Percentiles rank a stretch among this genome's conserved stretches.
phyloP scores from a whole-genome alignment of 768 basidiomycete genomes.

The Xerocomellus chrysenteron region DNA sequence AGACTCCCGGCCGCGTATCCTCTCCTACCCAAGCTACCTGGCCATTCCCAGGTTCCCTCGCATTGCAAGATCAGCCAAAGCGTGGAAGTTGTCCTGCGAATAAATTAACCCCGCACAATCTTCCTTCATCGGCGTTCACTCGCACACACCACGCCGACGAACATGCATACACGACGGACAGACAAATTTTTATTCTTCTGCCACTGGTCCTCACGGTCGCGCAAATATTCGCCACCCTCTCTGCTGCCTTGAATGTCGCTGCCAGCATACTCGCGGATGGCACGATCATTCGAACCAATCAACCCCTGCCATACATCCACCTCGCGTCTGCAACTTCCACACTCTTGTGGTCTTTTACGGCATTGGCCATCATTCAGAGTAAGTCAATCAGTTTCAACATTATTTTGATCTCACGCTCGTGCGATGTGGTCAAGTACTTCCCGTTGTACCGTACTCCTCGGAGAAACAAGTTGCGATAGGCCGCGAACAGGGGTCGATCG shows the following conservation, averaged over 20 bases:
- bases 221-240: slow-evolving; percentile 24
- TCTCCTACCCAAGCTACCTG: slow-evolving; percentile 33
- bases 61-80: slow-evolving; percentile 6
- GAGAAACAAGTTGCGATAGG: slow-evolving; percentile 4
- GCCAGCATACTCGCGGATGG: slow-evolving; percentile 8
- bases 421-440: slow-evolving; percentile 20
- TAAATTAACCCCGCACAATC: not conserved
- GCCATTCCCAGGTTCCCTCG: slow-evolving; percentile 33
- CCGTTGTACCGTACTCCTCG: slow-evolving; percentile 7
- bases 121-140: slow-evolving; percentile 3
- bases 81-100: not conserved
- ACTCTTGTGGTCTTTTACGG: slow-evolving; percentile 24
- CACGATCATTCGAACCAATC: not conserved
- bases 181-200: not conserved
- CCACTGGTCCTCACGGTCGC: slow-evolving; percentile 16
- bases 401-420: slow-evolving; percentile 1
- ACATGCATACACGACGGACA: not conserved
- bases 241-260: slow-evolving; percentile 23
- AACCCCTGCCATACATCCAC: slow-evolving; percentile 8
- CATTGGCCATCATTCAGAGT: slow-evolving; percentile 24
- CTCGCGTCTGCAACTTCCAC: slow-evolving; percentile 21
- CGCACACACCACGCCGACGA: not conserved
- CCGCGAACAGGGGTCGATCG: not conserved
- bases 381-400: slow-evolving; percentile 3
- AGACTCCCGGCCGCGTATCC: slow-evolving; percentile 20